These are phyloP conservation scores for Piromyces finnis DNA, from an alignment of 192 early-diverging fungal genomes.

Conservation along the genomic window DNA sequence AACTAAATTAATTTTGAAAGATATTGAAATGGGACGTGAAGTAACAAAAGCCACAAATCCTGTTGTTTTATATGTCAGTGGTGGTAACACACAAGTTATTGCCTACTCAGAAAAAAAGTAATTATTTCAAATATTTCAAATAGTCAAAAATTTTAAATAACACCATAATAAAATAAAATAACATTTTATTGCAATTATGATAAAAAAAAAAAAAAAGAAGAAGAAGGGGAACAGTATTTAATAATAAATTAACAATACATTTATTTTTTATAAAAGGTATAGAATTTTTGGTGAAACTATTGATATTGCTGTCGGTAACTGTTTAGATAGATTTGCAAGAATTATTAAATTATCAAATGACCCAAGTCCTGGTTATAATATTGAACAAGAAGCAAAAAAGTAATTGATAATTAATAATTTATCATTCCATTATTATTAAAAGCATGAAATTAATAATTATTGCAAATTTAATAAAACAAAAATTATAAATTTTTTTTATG, in stretches of 20 bases:
- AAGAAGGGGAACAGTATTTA: too few relatives aligned
- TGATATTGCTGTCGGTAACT: slow-evolving; percentile 97
- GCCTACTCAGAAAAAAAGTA: slow-evolving; percentile 80
- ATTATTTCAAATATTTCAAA: background rate
- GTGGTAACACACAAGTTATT: slow-evolving; percentile 98
- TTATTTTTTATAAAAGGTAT: slow-evolving; percentile 34
- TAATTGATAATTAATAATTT: too few relatives aligned
- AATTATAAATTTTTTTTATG: background rate
- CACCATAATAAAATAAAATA: background rate
- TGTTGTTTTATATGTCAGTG: slow-evolving; percentile 90
- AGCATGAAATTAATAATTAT: too few relatives aligned
- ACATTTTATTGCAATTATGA: background rate
- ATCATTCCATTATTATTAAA: too few relatives aligned
- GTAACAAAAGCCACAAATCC: slow-evolving; percentile 89
- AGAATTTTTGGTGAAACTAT: slow-evolving; percentile 97
- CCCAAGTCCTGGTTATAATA: slow-evolving; percentile 93
- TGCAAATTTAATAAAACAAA: too few relatives aligned
- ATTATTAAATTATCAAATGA: slow-evolving; percentile 85
- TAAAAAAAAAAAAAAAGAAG: background rate
- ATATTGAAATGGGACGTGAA: slow-evolving; percentile 97
- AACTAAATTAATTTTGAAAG: too few relatives aligned
- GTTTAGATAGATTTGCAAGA: slow-evolving; percentile 91
- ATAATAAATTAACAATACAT: too few relatives aligned
- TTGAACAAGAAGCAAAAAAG: slow-evolving; percentile 87
- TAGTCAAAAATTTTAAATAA: too few relatives aligned